Evolutionary conservation across 2,329 filamentous ascomycete species (phyloP).

Genomic region (Leptographium flavum): DNA sequence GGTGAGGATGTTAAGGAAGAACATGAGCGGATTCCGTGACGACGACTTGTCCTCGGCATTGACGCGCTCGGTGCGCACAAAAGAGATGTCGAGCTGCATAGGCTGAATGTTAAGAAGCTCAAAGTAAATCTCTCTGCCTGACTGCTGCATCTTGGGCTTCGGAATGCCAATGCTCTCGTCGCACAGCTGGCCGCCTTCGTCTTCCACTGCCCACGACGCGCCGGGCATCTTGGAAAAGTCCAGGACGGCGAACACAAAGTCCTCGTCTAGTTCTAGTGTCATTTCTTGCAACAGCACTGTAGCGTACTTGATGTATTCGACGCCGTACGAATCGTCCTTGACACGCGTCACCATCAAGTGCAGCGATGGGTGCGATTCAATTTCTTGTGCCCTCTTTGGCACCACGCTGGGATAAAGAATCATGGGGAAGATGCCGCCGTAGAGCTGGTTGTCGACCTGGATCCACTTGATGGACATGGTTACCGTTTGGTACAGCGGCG

Average conservation of each 20-base stretch:
- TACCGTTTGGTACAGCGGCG: constrained; percentile 82
- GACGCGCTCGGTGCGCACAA: constrained; percentile 90
- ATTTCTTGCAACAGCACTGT: constrained; percentile 90
- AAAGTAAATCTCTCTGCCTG: constrained; percentile 93
- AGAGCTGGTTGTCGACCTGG: constrained; percentile 95
- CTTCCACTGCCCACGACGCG: constrained; percentile 65
- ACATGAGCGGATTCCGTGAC: constrained; percentile 90
- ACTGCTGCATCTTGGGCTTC: constrained; percentile 71
- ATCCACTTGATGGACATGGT: constrained; percentile 95
- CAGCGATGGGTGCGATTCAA: constrained; percentile 89
- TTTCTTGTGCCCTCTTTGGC: constrained; percentile 90
- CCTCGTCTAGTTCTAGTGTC: constrained; percentile 94
- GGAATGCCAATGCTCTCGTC: constrained; percentile 86
- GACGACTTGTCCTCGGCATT: constrained; percentile 92
- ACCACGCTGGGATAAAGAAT: constrained; percentile 95
- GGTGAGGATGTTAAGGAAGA: constrained; percentile 94
- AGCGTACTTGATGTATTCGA: constrained; percentile 96
- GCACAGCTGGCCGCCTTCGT: constrained; percentile 72
- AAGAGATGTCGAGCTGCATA: constrained; percentile 94
- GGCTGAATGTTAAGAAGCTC: constrained; percentile 93
- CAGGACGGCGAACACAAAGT: constrained; percentile 91
- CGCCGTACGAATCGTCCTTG: constrained; percentile 96
- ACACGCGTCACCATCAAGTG: constrained; percentile 84
- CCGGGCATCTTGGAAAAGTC: constrained; percentile 92
- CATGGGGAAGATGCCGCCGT: constrained; percentile 96